phyloP scores from a whole-genome alignment of 495 filamentous ascomycete species.

The Penicillium pancosmium region DNA sequence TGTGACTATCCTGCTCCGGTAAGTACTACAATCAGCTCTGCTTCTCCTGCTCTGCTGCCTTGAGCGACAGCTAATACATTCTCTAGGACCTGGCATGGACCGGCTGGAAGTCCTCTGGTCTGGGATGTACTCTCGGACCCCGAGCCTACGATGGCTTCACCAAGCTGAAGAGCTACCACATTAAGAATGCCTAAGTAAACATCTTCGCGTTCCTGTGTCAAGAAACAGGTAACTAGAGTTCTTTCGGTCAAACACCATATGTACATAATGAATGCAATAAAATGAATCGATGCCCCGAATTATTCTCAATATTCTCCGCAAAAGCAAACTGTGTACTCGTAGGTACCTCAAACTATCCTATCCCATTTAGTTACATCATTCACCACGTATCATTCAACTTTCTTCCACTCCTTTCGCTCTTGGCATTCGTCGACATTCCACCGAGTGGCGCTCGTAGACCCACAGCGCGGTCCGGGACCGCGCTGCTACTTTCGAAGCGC shows the following conservation, averaged over 20 bases:
- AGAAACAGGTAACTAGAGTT: neutral
- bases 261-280: conserved; percentile 4
- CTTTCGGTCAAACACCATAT: neutral
- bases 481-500: conserved; percentile 12
- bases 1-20: conserved; percentile 92
- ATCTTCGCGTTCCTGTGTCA: neutral
- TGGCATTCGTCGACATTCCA: neutral
- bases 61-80: conserved; percentile 22
- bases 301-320: neutral
- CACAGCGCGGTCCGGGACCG: conserved; percentile 27
- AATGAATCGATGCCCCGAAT: neutral
- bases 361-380: neutral
- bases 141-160: conserved; percentile 95
- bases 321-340: neutral
- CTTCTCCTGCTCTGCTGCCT: conserved; percentile 1
- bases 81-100: conserved; percentile 94
- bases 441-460: conserved; percentile 6
- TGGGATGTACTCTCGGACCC: conserved; percentile 84
- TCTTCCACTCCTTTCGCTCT: neutral
- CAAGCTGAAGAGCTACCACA: conserved; percentile 93
- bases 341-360: neutral
- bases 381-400: neutral
- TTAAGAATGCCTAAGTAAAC: conserved; percentile 62
- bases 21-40: conserved; percentile 41
- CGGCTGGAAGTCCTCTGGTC: conserved; percentile 95